phyloP scores from a whole-genome alignment of 768 basidiomycete species.

The Boletus edulis region DNA sequence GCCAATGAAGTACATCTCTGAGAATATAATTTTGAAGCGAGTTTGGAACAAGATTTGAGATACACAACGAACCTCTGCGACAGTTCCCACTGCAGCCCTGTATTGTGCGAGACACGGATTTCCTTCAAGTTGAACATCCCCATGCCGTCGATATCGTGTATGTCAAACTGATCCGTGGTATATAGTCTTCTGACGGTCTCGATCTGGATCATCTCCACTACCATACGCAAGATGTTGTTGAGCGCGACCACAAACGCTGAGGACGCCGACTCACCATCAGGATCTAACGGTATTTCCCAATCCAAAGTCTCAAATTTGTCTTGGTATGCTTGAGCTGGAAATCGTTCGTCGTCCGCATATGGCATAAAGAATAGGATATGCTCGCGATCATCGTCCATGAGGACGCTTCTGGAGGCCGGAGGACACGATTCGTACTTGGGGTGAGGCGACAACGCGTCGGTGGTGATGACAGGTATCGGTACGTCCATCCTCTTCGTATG shows the following conservation, averaged over 20 bases:
- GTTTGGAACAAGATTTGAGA: neutral
- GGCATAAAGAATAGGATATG: conserved; percentile 36
- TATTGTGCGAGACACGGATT: conserved; percentile 21
- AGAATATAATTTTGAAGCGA: neutral
- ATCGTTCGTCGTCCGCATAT: conserved; percentile 45
- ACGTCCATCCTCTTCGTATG: neutral
- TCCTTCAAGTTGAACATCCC: conserved; percentile 20
- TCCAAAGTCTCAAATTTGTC: conserved; percentile 22
- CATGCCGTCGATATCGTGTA: conserved; percentile 36
- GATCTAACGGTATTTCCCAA: conserved; percentile 44
- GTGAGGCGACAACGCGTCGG: conserved; percentile 20
- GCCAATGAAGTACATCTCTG: conserved; percentile 43
- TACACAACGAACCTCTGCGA: conserved; percentile 38
- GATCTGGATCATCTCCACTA: conserved; percentile 49
- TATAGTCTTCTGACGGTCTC: conserved; percentile 43
- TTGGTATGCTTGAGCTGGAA: conserved; percentile 33
- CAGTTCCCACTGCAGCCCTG: conserved; percentile 42
- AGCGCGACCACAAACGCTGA: neutral
- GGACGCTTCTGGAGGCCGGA: conserved; percentile 36
- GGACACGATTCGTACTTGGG: conserved; percentile 48
- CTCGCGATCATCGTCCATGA: neutral
- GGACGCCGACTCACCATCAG: conserved; percentile 42
- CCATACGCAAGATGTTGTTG: neutral
- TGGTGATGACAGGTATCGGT: conserved; percentile 14
- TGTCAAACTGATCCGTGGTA: conserved; percentile 25